Evolutionary conservation across 805 yeast species (phyloP), one percentile per base, ranked within the genome.

Genomic region (Nakazawaea peltata): DNA sequence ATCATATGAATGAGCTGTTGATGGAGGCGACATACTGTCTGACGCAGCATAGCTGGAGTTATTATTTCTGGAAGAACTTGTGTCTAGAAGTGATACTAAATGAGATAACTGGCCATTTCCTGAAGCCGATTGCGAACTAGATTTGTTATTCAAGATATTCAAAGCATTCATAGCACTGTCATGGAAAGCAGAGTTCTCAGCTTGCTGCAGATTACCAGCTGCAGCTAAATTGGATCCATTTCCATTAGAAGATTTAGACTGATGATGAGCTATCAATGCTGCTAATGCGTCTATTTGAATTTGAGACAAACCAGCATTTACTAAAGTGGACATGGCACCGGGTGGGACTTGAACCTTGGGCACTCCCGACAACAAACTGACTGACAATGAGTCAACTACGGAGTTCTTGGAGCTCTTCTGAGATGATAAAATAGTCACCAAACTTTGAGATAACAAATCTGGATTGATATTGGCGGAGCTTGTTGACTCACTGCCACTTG

Each of bases 211-310:
- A 21, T 34, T 10, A 6, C 24, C 11, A 5, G 13, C 11, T 25
- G 21, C 10, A 5, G 14, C 12, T 22, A 9, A 36, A 9, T 19
- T 8, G 19, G 18, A 18, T 17, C 7, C n/a, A 21, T 21, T 21
- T 7, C 10, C 10, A 21, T 21, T 21, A 17, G 48, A 54, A 5
- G 50, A 47, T 34, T 61, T 55, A 14, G 32, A 9, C 19, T 75
- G 78, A 53, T 81, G 81, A 45, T 77, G 82, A 0, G 87, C 88
- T 22, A 81, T 73, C 34, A 81, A 62, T 0, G 84, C 84, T 5
- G 84, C 77, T 23, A 82, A 59, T 2, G 85, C 75, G 47, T 79
- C 84, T 11, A 82, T 81, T 51, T 82, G 92, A 25, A 74, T 75
- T 38, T 68, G 73, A 2, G 75, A 63, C 28, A 82, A 63, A 0